phyloP scores from a whole-genome alignment of 139 green algal species.

The Ulvella scutata region DNA sequence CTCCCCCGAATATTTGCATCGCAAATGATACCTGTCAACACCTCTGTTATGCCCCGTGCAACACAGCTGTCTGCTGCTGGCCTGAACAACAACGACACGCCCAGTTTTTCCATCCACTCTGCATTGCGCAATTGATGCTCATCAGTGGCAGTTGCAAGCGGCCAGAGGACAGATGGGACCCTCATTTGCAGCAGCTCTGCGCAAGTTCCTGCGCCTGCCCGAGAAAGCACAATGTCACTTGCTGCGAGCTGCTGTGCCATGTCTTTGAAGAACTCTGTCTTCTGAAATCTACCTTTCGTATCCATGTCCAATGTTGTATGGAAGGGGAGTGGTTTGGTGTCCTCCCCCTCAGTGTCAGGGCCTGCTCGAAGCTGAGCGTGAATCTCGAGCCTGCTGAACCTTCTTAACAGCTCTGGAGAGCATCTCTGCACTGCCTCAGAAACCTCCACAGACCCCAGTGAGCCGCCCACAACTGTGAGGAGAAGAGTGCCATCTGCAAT shows the following conservation, averaged over 20 bases:
- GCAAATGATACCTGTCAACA: too few species aligned
- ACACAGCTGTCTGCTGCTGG: too few species aligned
- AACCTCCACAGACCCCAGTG: neutral
- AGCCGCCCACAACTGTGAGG: neutral
- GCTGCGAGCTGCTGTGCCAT: neutral
- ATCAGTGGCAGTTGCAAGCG: neutral
- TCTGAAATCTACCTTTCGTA: neutral
- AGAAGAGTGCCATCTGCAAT: neutral
- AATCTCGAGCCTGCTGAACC: neutral
- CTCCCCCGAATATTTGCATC: too few species aligned
- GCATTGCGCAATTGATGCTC: neutral
- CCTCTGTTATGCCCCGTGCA: too few species aligned
- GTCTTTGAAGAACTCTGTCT: neutral
- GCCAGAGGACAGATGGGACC: neutral
- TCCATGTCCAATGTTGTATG: neutral
- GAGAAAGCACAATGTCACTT: neutral
- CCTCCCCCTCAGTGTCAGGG: neutral
- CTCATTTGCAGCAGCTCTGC: neutral
- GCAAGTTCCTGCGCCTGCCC: neutral
- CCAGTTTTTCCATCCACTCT: neutral
- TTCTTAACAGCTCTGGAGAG: neutral
- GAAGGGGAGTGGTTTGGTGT: neutral
- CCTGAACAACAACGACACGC: neutral
- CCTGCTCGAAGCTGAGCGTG: neutral
- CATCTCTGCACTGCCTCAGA: neutral